Evolutionary conservation across 805 yeast genomes (phyloP).

Genomic region (Wickerhamomyces sydowiorum): DNA sequence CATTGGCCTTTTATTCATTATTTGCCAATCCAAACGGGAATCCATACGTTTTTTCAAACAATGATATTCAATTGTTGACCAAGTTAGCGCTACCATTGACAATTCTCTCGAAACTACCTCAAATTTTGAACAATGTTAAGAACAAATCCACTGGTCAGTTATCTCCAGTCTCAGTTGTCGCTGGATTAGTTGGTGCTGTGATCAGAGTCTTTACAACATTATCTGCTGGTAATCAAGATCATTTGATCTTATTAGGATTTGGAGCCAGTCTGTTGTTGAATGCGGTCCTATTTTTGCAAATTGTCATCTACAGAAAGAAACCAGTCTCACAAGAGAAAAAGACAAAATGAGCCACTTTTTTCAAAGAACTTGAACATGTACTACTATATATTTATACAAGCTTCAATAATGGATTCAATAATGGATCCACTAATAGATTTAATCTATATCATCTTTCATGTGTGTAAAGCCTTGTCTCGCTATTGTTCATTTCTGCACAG

Average conservation of each 20-base stretch:
- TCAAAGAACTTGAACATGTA: neutral
- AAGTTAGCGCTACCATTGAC: slow-evolving; percentile 30
- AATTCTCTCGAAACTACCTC: slow-evolving; percentile 34
- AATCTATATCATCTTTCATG: too few relatives aligned
- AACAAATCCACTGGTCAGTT: slow-evolving; percentile 38
- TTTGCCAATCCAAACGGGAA: slow-evolving; percentile 14
- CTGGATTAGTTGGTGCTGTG: slow-evolving; percentile 29
- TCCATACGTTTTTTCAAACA: slow-evolving; percentile 18
- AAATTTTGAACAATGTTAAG: slow-evolving; percentile 30
- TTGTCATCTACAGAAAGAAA: slow-evolving; percentile 25
- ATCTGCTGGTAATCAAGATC: slow-evolving; percentile 28
- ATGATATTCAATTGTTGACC: slow-evolving; percentile 20
- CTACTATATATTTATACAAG: too few relatives aligned
- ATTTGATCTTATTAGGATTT: slow-evolving; percentile 26
- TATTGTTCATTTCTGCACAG: too few relatives aligned
- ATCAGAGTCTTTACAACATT: slow-evolving; percentile 35
- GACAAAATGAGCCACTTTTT: slow-evolving; percentile 6
- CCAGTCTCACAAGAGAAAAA: slow-evolving; percentile 8
- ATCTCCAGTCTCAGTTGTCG: slow-evolving; percentile 30
- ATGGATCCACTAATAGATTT: too few relatives aligned
- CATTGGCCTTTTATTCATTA: slow-evolving; percentile 13
- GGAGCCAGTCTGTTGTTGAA: slow-evolving; percentile 28
- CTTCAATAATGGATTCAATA: too few relatives aligned
- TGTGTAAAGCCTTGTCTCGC: too few relatives aligned
- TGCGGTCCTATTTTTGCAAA: slow-evolving; percentile 28